Base-by-base conservation (phyloP, 2,329 filamentous ascomycete species). In the Penicillium italicum region DNA sequence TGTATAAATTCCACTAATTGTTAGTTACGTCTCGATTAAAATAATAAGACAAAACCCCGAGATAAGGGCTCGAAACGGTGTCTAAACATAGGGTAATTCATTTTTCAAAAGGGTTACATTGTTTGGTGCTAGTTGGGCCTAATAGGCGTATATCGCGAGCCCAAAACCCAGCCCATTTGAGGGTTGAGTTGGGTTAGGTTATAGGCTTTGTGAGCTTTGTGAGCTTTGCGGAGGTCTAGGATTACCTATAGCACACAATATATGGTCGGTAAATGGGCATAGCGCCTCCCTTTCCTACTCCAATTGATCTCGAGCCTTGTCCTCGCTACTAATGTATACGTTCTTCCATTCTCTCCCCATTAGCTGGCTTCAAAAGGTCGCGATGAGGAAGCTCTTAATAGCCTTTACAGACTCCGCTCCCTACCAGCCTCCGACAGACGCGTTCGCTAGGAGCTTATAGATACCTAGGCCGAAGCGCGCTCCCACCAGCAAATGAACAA, bases 341-440 rank as follows among this genome's bases (percentile, higher is more conserved):
- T 80, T 57, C 72, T 83, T 38, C 82, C 82, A 0, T 83, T 79
- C 62, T 83, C 81, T 0, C 82, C 82, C 0, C 74, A 82, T 30
- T 84, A 81, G 76, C 74, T 84, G 0, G 76, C 75, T 8, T 75
- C 74, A 5, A 74, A 77, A 47, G 75, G 74, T 10, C 74, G 78
- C 3, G 71, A 82, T 31, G 71, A 79, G 5, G 81, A 83, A 53
- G 77, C 78, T 0, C 69, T 83, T 6, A 55, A 72, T 8, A 76
- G 72, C n/a, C 69, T 85, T 0, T 69, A 71, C 5, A 79, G 75
- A 57, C 70, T 85, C 8, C 78, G 82, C 11, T 73, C 75, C 31
- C 69, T 84, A 2, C 78, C 81, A 0, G 58, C 67, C 0, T 74
- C 72, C 1, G 82, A 86, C 57, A 63, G 72, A 8, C 73, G 81